A percentile compares a stretch with the other conserved stretches of the same genome.
Conservation (phyloP, 495 filamentous ascomycete species). For the Cercophora samala region DNA sequence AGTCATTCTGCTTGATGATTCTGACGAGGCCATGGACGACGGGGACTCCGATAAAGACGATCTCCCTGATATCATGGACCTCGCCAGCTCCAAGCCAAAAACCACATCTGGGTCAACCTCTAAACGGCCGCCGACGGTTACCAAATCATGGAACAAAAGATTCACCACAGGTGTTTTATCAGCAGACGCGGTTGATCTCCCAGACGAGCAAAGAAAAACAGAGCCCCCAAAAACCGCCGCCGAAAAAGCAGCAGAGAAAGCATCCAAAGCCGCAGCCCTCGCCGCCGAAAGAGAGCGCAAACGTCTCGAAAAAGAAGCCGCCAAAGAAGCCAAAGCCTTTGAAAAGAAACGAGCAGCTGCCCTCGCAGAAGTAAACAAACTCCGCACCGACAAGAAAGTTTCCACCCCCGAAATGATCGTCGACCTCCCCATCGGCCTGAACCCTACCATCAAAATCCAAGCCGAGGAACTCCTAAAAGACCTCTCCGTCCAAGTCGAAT, state of each 20-base stretch:
- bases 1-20: conserved; percentile 31
- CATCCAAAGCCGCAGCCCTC: conserved; percentile 38
- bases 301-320: conserved; percentile 49
- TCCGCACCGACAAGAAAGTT: conserved; percentile 71
- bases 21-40: conserved; percentile 24
- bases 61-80: conserved; percentile 39
- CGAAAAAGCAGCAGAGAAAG: conserved; percentile 37
- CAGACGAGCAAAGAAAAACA: conserved; percentile 11
- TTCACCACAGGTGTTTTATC: not conserved
- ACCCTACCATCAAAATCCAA: conserved; percentile 52
- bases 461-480: conserved; percentile 53
- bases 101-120: not conserved
- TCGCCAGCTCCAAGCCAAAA: conserved; percentile 26
- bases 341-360: conserved; percentile 68
- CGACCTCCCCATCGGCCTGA: conserved; percentile 60
- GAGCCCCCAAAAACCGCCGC: conserved; percentile 32
- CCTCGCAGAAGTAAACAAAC: conserved; percentile 70
- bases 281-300: conserved; percentile 56
- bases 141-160: not conserved
- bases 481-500: conserved; percentile 39
- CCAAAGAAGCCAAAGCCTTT: conserved; percentile 56
- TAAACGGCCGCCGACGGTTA: not conserved
- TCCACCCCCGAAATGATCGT: conserved; percentile 82
- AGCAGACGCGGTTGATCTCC: conserved; percentile 3
- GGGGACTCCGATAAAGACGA: conserved; percentile 28